Evolutionary conservation across 192 early-diverging fungal species (phyloP).

Genomic region (Radiomyces spectabilis): DNA sequence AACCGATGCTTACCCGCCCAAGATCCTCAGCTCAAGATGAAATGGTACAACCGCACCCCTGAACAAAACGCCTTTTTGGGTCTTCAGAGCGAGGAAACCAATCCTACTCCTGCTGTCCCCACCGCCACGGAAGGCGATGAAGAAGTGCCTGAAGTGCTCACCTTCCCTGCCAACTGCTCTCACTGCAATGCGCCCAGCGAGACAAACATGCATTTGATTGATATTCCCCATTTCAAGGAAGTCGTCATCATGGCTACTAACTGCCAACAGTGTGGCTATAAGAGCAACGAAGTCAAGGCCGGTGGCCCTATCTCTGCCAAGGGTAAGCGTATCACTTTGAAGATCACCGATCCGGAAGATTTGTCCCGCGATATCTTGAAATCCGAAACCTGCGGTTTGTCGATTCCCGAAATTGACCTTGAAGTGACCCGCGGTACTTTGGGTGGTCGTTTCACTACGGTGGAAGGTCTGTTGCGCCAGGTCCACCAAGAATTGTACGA

Average conservation of each 20-base stretch:
- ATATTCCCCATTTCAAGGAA: conserved; percentile 95
- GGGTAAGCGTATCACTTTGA: conserved; percentile 79
- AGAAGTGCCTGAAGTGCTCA: conserved; percentile 62
- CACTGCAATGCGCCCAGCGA: conserved; percentile 68
- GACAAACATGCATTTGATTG: conserved; percentile 85
- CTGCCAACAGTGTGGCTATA: conserved; percentile 89
- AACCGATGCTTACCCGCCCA: conserved; percentile 65
- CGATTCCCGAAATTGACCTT: conserved; percentile 83
- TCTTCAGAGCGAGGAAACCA: conserved; percentile 50
- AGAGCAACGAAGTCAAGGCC: conserved; percentile 94
- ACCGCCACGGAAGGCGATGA: conserved; percentile 42
- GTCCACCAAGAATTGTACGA: conserved; percentile 77
- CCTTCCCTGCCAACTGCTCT: conserved; percentile 83
- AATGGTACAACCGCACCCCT: conserved; percentile 62
- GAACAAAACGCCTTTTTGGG: conserved; percentile 79
- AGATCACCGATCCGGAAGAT: conserved; percentile 79
- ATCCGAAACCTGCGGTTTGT: conserved; percentile 88
- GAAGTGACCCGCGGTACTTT: conserved; percentile 83
- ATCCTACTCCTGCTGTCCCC: conserved; percentile 12
- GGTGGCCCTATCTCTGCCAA: conserved; percentile 75
- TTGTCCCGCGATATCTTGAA: conserved; percentile 90
- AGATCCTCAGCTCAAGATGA: conserved; percentile 68
- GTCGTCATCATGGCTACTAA: conserved; percentile 92
- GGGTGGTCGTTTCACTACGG: conserved; percentile 92
- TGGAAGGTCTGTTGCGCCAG: conserved; percentile 87